Conservation (phyloP, 345 rosid genomes). For the Cardiospermum halicacabum region DNA sequence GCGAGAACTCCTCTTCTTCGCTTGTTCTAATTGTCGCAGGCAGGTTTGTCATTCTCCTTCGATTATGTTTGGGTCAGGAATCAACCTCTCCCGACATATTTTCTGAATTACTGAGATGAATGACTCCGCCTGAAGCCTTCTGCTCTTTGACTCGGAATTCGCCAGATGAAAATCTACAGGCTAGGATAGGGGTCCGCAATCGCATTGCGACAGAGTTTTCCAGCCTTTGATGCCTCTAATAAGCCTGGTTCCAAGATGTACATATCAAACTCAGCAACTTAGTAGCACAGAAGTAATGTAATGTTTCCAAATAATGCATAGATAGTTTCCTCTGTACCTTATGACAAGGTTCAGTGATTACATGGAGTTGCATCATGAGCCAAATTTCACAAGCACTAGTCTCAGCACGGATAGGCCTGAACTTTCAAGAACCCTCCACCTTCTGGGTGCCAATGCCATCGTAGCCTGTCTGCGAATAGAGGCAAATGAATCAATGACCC, state of each 20-base stretch:
- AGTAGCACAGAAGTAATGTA: neutral
- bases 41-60: neutral
- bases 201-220: constrained; percentile 45
- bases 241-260: constrained; percentile 51
- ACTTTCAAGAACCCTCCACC: constrained; percentile 79
- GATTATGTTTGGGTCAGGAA: neutral
- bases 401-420: constrained; percentile 88
- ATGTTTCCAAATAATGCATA: neutral
- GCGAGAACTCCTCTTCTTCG: neutral
- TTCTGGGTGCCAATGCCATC: constrained; percentile 89
- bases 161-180: neutral
- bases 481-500: constrained; percentile 11
- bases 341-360: constrained; percentile 92
- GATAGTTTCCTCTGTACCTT: constrained; percentile 49
- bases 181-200: neutral
- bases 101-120: neutral
- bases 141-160: neutral
- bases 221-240: constrained; percentile 90
- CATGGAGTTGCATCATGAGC: constrained; percentile 99
- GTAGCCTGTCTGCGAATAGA: constrained; percentile 57
- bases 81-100: neutral
- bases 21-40: neutral
- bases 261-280: constrained; percentile 1
- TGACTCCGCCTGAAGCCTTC: neutral
- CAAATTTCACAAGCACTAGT: constrained; percentile 90